phyloP scores from a whole-genome alignment of 352 stramenopile genomes.

The Globisporangium acanthophoron region DNA sequence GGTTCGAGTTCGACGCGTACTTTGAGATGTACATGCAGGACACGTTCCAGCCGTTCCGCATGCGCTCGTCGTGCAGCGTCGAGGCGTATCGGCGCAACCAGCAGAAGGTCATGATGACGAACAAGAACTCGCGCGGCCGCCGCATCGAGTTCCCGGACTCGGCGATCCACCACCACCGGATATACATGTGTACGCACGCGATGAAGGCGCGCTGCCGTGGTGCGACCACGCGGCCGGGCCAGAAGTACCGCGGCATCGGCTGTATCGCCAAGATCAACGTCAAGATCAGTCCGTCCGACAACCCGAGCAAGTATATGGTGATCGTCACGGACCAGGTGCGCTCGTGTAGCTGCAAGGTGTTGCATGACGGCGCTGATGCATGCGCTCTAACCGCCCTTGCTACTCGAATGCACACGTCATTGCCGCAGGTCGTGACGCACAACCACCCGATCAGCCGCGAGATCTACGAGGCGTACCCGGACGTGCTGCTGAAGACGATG shows the following conservation, averaged over 20 bases:
- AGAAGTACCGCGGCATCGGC: conserved; percentile 80
- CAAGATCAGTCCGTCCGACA: conserved; percentile 81
- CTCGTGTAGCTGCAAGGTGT: neutral
- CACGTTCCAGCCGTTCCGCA: conserved; percentile 83
- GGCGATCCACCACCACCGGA: conserved; percentile 82
- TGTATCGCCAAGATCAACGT: conserved; percentile 87
- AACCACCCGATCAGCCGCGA: conserved; percentile 82
- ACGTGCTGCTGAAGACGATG: conserved; percentile 83
- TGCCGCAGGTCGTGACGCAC: conserved; percentile 67
- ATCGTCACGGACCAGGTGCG: conserved; percentile 81
- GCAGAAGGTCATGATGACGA: conserved; percentile 86
- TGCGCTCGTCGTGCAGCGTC: conserved; percentile 80
- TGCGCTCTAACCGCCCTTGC: too few relatives aligned
- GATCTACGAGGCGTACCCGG: conserved; percentile 82
- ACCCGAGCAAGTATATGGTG: conserved; percentile 82
- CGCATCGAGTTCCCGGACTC: conserved; percentile 77
- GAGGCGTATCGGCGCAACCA: conserved; percentile 81
- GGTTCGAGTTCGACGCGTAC: conserved; percentile 84
- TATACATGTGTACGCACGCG: conserved; percentile 87
- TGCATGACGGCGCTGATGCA: neutral
- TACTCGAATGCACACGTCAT: too few relatives aligned
- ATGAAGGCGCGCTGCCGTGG: conserved; percentile 82
- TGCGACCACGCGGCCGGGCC: conserved; percentile 63
- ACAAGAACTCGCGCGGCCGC: conserved; percentile 77
- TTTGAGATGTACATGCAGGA: conserved; percentile 88